phyloP scores from a whole-genome alignment of 768 basidiomycete genomes.

The Cytidiella melzeri region DNA sequence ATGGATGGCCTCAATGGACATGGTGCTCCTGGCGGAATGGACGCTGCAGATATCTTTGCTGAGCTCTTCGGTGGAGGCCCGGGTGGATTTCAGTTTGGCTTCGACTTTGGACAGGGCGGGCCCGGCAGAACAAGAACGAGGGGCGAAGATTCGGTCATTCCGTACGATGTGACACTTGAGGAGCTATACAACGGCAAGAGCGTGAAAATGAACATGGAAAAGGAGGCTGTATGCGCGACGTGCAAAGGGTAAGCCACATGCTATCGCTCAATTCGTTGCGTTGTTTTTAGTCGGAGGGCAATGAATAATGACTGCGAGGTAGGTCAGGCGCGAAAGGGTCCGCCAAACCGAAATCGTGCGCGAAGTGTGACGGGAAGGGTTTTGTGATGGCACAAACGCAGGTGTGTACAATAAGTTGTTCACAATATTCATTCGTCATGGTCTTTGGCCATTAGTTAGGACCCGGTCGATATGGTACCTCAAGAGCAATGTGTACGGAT shows the following conservation, averaged over 20 bases:
- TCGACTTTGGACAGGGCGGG: constrained; percentile 40
- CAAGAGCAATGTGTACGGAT: constrained; percentile 55
- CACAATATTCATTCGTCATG: constrained; percentile 3
- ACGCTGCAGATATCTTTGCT: constrained; percentile 65
- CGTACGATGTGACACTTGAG: constrained; percentile 83
- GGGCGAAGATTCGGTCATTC: constrained; percentile 69
- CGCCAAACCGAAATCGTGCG: constrained; percentile 81
- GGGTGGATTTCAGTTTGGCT: constrained; percentile 56
- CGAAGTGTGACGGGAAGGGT: constrained; percentile 79
- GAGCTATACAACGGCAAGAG: constrained; percentile 90
- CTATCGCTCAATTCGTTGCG: constrained; percentile 12
- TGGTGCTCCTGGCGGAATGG: constrained; percentile 30
- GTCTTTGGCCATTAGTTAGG: too few species aligned
- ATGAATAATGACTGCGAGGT: constrained; percentile 7
- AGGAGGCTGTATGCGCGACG: constrained; percentile 66
- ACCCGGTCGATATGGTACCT: constrained; percentile 41
- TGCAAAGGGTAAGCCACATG: constrained; percentile 67
- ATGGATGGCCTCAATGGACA: constrained; percentile 58
- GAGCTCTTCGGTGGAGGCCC: constrained; percentile 53
- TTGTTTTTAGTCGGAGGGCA: not conserved
- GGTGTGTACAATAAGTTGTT: constrained; percentile 26
- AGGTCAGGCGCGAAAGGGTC: constrained; percentile 79
- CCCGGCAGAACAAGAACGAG: constrained; percentile 34
- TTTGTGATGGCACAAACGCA: constrained; percentile 57
- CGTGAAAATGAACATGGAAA: constrained; percentile 85